These are phyloP conservation scores for Aristolochia fimbriata DNA, from an alignment of 164 flowering plant species.

Conservation along the genomic window DNA sequence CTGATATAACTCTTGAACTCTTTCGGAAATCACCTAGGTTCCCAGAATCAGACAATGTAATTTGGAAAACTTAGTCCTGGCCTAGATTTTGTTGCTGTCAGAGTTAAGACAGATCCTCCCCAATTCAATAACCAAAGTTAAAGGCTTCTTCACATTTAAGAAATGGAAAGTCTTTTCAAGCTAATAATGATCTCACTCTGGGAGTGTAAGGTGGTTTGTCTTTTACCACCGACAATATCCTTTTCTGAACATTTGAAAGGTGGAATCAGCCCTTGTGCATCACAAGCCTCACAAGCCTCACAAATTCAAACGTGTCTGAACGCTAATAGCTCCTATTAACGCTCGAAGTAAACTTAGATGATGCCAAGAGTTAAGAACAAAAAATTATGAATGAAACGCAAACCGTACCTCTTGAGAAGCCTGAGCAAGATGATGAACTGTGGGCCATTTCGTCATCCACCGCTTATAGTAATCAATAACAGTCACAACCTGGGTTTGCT, in stretches of 20 bases:
- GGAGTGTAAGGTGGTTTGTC: neutral
- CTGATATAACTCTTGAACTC: too few species aligned
- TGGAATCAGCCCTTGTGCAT: neutral
- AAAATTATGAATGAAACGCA: neutral
- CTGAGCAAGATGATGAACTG: slow-evolving; percentile 57
- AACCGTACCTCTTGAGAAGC: slow-evolving; percentile 78
- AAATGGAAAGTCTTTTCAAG: neutral
- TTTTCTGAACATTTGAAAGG: neutral
- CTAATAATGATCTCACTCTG: too few species aligned
- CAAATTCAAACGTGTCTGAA: neutral
- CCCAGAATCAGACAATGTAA: too few species aligned
- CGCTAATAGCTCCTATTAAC: neutral
- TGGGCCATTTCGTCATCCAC: slow-evolving; percentile 94
- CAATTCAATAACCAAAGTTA: too few species aligned
- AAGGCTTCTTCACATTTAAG: too few species aligned
- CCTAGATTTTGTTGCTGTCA: too few species aligned
- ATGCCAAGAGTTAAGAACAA: neutral
- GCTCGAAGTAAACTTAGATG: neutral
- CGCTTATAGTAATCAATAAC: slow-evolving; percentile 59
- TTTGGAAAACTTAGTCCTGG: too few species aligned
- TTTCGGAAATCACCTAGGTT: too few species aligned
- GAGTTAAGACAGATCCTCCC: too few species aligned
- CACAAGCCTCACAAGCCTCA: neutral
- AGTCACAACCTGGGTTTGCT: slow-evolving; percentile 54
- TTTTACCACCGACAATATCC: neutral